Conservation (phyloP, 2,329 filamentous ascomycete species). For the Penicillium sp. region DNA sequence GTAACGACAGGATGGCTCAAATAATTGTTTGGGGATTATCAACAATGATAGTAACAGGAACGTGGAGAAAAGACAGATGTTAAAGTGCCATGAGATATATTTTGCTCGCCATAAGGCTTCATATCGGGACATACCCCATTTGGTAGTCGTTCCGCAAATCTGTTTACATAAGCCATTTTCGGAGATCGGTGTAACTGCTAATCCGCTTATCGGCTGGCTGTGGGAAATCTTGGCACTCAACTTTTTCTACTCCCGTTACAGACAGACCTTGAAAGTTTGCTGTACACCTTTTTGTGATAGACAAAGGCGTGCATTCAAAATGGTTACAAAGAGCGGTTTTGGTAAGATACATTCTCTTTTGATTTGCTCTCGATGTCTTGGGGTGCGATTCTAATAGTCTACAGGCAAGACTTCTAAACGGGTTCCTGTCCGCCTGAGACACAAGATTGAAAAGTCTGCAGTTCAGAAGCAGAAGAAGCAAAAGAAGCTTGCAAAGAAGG, state of each 20-base stretch:
- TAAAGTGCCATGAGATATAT: not conserved
- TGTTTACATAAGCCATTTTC: slow-evolving; percentile 6
- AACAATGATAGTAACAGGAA: not conserved
- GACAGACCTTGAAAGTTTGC: slow-evolving; percentile 12
- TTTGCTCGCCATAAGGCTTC: not conserved
- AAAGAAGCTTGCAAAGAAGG: slow-evolving; percentile 84
- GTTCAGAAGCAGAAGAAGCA: slow-evolving; percentile 86
- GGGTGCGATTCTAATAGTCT: slow-evolving; percentile 8
- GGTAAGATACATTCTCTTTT: slow-evolving; percentile 27
- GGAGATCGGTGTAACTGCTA: slow-evolving; percentile 36
- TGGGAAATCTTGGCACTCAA: slow-evolving; percentile 36
- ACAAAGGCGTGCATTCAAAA: slow-evolving; percentile 26
- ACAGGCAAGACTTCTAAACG: slow-evolving; percentile 94
- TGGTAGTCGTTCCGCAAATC: slow-evolving; percentile 13
- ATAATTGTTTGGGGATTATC: slow-evolving; percentile 1
- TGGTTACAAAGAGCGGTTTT: slow-evolving; percentile 37
- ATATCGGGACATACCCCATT: slow-evolving; percentile 8
- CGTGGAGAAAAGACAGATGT: not conserved
- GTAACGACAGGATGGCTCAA: not conserved
- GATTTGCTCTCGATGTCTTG: not conserved
- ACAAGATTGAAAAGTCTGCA: slow-evolving; percentile 95
- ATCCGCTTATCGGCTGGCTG: slow-evolving; percentile 36
- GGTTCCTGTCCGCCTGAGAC: slow-evolving; percentile 78
- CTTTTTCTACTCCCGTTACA: slow-evolving; percentile 26
- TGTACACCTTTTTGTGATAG: slow-evolving; percentile 15